Evolutionary conservation across 2,329 filamentous ascomycete genomes (phyloP), one percentile per base, ranked within the genome.

Genomic region (Colletotrichum musae): DNA sequence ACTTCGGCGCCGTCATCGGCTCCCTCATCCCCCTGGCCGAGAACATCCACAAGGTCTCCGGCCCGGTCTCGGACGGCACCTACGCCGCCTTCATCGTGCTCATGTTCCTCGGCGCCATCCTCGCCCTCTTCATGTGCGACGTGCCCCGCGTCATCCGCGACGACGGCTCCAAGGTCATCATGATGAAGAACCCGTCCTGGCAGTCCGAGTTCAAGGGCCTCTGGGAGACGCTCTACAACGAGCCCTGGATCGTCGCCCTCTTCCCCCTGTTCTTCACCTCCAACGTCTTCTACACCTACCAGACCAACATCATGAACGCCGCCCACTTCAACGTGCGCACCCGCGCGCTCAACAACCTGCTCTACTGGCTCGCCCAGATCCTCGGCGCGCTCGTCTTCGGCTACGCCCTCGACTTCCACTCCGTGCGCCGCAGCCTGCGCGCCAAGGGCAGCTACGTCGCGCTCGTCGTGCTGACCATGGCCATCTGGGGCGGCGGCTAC

Each of bases 151-250:
- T 97, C 71, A 83, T 93, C 72, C 93, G 94, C 70, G 84, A 87
- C 45, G 94, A 97, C 77, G 93, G 94, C 68, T 92, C 92, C 67
- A 88, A 89, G 68, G 90, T 97, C 77, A 94, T 97, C 71, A 81
- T 95, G 71, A 97, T 95, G 92, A 95, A 96, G 84, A 93, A 97
- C 80, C 94, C 94, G 4, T 93, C 92, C 59, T 97, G 93, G 93
- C 89, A 89, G 76, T 91, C 92, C 3, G 94, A 97, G 81, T 80
- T 97, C 70, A 72, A 87, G 18, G 94, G 94, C 64, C 88, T 97
- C 2, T 92, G 86, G 79, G 87, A 96, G 79, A 94, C 92, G 0
- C 81, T 97, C 65, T 81, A 83, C 58, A 85, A 85, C 39, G 92
- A 96, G 73, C 89, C 89, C 6, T 95, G 91, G 81, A 91, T 96